These are phyloP conservation scores for Diophrys appendiculata DNA, from an alignment of 73 alveolate genomes.

Conservation along the genomic window DNA sequence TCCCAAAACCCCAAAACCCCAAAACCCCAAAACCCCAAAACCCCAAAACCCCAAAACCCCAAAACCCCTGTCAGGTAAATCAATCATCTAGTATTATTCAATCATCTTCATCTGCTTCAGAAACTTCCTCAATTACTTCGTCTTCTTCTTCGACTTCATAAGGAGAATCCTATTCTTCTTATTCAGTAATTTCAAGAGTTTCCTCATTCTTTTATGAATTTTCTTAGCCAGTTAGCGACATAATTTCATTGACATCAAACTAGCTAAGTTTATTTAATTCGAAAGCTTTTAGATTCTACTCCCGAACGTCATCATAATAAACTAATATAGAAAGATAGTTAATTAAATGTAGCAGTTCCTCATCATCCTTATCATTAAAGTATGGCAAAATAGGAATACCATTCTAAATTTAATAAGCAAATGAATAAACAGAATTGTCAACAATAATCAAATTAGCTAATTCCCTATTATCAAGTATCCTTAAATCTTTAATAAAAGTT, in stretches of 20 bases:
- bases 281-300: slow-evolving; percentile 12
- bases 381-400: slow-evolving; percentile 82
- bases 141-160: not conserved
- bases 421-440: slow-evolving; percentile 71
- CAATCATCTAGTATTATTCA: too few relatives aligned
- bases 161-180: not conserved
- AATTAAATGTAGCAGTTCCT: slow-evolving; percentile 54
- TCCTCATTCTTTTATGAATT: not conserved
- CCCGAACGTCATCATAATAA: slow-evolving; percentile 25
- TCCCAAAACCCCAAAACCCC: too few relatives aligned
- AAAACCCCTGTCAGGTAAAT: too few relatives aligned
- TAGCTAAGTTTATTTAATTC: not conserved
- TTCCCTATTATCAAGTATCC: slow-evolving; percentile 60
- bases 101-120: too few relatives aligned
- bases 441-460: slow-evolving; percentile 66
- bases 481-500: slow-evolving; percentile 48
- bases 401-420: slow-evolving; percentile 69
- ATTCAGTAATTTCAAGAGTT: not conserved
- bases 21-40: too few relatives aligned
- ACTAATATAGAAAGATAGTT: slow-evolving; percentile 28
- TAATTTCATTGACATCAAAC: not conserved
- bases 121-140: too few relatives aligned
- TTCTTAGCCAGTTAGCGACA: not conserved
- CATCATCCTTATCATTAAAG: slow-evolving; percentile 66
- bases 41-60: too few relatives aligned